phyloP scores from a whole-genome alignment of 257 asterid species.

The Solanum lignicaule region DNA sequence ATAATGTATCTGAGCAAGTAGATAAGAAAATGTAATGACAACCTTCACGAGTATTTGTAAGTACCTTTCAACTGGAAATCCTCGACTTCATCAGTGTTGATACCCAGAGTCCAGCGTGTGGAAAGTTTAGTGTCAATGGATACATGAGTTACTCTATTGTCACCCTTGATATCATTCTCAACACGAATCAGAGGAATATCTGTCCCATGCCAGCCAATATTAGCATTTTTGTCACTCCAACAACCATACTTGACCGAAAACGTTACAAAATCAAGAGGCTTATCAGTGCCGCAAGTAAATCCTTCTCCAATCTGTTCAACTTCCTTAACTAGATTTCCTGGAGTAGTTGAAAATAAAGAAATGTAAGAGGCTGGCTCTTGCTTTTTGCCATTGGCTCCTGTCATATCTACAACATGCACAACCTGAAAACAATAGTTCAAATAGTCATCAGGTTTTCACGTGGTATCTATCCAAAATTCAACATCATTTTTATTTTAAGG shows the following conservation, averaged over 20 bases:
- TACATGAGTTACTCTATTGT: constrained; percentile 41
- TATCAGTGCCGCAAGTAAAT: constrained; percentile 59
- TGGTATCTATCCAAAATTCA: neutral
- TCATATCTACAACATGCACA: constrained; percentile 78
- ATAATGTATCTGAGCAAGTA: neutral
- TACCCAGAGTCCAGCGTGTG: constrained; percentile 81
- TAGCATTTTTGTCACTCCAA: constrained; percentile 37
- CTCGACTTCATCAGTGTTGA: constrained; percentile 60
- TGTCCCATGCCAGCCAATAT: constrained; percentile 52
- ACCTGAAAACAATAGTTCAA: constrained; percentile 35
- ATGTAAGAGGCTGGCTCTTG: constrained; percentile 48
- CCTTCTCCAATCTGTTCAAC: constrained; percentile 65
- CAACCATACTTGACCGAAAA: constrained; percentile 77
- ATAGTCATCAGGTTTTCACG: neutral
- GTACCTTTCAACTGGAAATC: constrained; percentile 81
- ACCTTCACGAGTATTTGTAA: neutral
- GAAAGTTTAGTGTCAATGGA: constrained; percentile 54
- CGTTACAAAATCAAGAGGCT: constrained; percentile 63
- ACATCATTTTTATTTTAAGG: neutral
- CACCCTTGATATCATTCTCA: constrained; percentile 39
- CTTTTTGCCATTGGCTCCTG: constrained; percentile 18
- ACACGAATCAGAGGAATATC: constrained; percentile 64
- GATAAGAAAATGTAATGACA: neutral
- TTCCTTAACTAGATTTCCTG: constrained; percentile 70
- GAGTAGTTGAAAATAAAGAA: constrained; percentile 72